phyloP scores from a whole-genome alignment of 1,284 basidiomycete genomes.

The Leccinum griseonigrum region DNA sequence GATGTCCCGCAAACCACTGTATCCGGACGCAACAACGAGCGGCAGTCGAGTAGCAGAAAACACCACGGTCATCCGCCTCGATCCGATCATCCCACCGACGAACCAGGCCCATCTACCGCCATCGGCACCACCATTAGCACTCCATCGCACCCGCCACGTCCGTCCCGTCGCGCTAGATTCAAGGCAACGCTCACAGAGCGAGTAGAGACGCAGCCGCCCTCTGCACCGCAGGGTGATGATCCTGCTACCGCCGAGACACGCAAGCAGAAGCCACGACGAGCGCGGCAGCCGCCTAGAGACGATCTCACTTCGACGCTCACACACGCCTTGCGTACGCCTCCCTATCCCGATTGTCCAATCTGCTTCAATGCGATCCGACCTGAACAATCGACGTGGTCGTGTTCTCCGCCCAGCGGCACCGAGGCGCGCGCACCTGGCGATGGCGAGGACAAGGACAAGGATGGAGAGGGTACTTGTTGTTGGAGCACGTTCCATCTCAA shows the following conservation, averaged over 20 bases:
- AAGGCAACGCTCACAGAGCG: conserved; percentile 26
- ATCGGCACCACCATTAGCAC: neutral
- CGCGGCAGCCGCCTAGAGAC: conserved; percentile 32
- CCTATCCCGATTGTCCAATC: conserved; percentile 77
- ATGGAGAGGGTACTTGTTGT: conserved; percentile 53
- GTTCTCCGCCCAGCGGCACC: conserved; percentile 52
- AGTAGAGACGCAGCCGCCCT: neutral
- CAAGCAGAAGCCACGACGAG: conserved; percentile 6
- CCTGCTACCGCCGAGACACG: conserved; percentile 1
- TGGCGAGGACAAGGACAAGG: conserved; percentile 28
- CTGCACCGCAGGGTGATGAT: neutral
- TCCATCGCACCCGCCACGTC: conserved; percentile 6
- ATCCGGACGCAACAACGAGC: neutral
- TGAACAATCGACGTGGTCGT: conserved; percentile 74
- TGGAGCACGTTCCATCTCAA: conserved; percentile 85
- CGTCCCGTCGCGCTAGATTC: conserved; percentile 26
- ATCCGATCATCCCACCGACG: neutral
- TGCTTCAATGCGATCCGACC: conserved; percentile 76
- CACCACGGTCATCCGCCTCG: conserved; percentile 6
- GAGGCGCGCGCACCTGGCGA: conserved; percentile 4
- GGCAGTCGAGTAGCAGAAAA: neutral
- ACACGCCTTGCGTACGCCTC: conserved; percentile 58
- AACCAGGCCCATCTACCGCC: neutral
- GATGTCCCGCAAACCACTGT: neutral
- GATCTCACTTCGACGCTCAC: conserved; percentile 72